A percentile compares a stretch with the other conserved stretches of the same genome.
phyloP scores from a whole-genome alignment of 2,329 filamentous ascomycete genomes.

The Penicillium sp. region DNA sequence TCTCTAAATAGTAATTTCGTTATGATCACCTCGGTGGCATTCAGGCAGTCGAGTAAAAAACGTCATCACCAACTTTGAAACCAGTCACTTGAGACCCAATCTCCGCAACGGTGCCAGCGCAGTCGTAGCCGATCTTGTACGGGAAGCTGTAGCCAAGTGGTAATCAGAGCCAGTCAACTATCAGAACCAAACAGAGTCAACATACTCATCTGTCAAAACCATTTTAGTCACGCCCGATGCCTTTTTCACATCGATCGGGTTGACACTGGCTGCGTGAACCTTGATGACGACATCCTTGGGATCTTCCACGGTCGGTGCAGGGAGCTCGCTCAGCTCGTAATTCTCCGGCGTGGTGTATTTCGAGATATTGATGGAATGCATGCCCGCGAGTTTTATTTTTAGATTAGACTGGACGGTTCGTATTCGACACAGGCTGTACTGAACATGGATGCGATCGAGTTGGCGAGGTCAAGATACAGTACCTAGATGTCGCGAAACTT shows the following conservation, averaged over 20 bases:
- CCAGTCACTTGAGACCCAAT: slow-evolving; percentile 36
- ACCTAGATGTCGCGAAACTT: neutral
- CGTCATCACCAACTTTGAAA: slow-evolving; percentile 43
- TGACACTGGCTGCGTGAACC: slow-evolving; percentile 47
- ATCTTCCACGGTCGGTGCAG: slow-evolving; percentile 14
- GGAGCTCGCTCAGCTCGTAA: slow-evolving; percentile 21
- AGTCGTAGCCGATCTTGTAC: slow-evolving; percentile 47
- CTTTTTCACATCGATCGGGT: slow-evolving; percentile 49
- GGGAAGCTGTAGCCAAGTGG: slow-evolving; percentile 37
- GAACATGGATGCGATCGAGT: neutral
- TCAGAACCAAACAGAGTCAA: neutral
- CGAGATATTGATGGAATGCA: slow-evolving; percentile 22
- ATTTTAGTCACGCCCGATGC: slow-evolving; percentile 39
- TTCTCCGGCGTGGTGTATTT: slow-evolving; percentile 19
- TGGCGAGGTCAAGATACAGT: neutral
- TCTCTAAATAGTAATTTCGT: neutral
- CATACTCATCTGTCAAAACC: slow-evolving; percentile 31
- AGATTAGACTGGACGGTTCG: neutral
- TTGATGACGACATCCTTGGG: slow-evolving; percentile 25
- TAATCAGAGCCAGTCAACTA: neutral
- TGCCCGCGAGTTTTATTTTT: neutral
- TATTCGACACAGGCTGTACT: neutral
- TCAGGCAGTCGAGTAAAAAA: slow-evolving; percentile 40
- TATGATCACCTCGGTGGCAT: slow-evolving; percentile 18
- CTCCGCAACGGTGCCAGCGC: slow-evolving; percentile 40